phyloP scores from a whole-genome alignment of 192 early-diverging fungal genomes.

The Coemansia sp. region DNA sequence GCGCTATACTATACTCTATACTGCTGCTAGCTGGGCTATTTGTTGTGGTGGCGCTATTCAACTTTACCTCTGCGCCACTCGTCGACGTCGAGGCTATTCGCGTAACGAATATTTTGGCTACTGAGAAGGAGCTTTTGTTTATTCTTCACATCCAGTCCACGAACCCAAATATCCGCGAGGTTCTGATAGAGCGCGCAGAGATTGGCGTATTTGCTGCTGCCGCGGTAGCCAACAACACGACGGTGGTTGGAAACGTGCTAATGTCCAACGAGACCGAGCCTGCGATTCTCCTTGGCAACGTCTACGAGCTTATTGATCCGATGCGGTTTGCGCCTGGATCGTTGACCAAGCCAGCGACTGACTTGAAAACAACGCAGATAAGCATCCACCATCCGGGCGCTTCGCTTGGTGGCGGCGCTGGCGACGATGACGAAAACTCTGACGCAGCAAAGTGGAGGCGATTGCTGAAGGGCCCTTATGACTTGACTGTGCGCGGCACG shows the following conservation, averaged over 20 bases:
- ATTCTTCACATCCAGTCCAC: slow-evolving; percentile 60
- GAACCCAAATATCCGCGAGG: slow-evolving; percentile 61
- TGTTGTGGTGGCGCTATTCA: slow-evolving; percentile 44
- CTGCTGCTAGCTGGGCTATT: slow-evolving; percentile 34
- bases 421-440: slow-evolving; percentile 23
- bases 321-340: slow-evolving; percentile 48
- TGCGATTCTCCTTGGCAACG: slow-evolving; percentile 48
- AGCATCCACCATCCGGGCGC: slow-evolving; percentile 51
- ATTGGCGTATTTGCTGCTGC: slow-evolving; percentile 67
- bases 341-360: slow-evolving; percentile 27
- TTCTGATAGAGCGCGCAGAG: slow-evolving; percentile 58
- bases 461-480: slow-evolving; percentile 51
- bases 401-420: slow-evolving; percentile 23
- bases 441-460: slow-evolving; percentile 46
- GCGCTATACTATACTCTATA: slow-evolving; percentile 18
- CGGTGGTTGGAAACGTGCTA: not conserved
- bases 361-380: slow-evolving; percentile 46
- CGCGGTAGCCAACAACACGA: slow-evolving; percentile 24
- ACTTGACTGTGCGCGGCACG: slow-evolving; percentile 55
- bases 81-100: slow-evolving; percentile 49
- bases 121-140: slow-evolving; percentile 69
- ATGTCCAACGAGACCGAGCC: slow-evolving; percentile 42
- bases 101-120: slow-evolving; percentile 61
- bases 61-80: slow-evolving; percentile 53
- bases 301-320: slow-evolving; percentile 50